Base-by-base conservation (phyloP, 2,329 filamentous ascomycete genomes). In the Alternaria angustiovoidea region DNA sequence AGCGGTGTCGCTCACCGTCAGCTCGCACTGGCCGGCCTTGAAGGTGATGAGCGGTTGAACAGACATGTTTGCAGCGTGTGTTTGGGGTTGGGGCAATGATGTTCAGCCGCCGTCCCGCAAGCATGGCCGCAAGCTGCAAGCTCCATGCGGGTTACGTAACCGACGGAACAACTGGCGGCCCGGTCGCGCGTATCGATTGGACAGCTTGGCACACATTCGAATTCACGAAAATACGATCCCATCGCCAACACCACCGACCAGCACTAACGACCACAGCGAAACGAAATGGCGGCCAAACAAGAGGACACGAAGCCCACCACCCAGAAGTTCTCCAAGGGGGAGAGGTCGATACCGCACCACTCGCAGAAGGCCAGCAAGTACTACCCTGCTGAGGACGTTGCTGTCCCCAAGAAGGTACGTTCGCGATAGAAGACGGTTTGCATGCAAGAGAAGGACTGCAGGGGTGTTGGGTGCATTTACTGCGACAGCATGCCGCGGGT, bases 241-340 rank as follows among this genome's bases (percentile, higher is more conserved):
- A 66, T 66, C 62, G 54, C 57, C 51, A 61, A 59, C 62, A 59
- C 43, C 48, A 54, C 55, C 49, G 64, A 68, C 64, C 67, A 66
- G 57, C 57, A 69, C 63, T 66, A 67, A 72, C 75, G 69, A 76
- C 72, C 70, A 74, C 69, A 68, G 84, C 80, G 87, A 86, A 87
- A 84, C 83, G 82, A 83, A 82, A 92, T 92, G 90, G 91, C 90
- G 86, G 84, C 73, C 71, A 72, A 62, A 63, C 69, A 72, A 62
- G 65, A 67, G 59, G 65, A 68, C 64, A 64, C 65, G 63, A 70
- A 72, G 69, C 71, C 75, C 68, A 70, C 68, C 85, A 92, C 90
- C 80, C 96, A 97, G 92, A 94, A 91, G 88, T 97, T 97, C 88
- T 93, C 93, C 87, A 95, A 95, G 89, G 92, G 92, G 85, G 91